phyloP scores from a whole-genome alignment of 306 rosid species.

The Cercis canadensis region DNA sequence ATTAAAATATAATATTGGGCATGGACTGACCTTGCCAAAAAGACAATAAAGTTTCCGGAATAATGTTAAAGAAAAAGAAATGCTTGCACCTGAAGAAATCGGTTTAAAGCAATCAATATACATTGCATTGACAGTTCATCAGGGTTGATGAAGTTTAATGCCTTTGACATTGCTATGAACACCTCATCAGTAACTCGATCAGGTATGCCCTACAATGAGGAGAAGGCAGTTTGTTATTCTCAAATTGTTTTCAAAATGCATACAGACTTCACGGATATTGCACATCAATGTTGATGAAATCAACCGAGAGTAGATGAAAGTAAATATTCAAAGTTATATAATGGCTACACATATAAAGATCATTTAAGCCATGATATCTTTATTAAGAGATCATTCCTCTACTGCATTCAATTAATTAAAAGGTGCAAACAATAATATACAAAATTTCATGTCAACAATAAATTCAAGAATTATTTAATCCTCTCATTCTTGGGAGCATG shows the following conservation, averaged over 20 bases:
- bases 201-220: slow-evolving; percentile 75
- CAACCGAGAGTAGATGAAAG: slow-evolving; percentile 10
- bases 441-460: background rate
- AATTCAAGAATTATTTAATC: background rate
- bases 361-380: slow-evolving; percentile 6
- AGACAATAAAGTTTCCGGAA: background rate
- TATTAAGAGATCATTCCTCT: background rate
- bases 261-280: slow-evolving; percentile 8
- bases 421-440: background rate
- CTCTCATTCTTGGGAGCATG: background rate
- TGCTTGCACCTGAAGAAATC: slow-evolving; percentile 87
- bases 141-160: slow-evolving; percentile 95
- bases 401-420: no score
- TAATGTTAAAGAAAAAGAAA: slow-evolving; percentile 32
- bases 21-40: slow-evolving; percentile 29
- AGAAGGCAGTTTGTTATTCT: slow-evolving; percentile 34
- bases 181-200: slow-evolving; percentile 97
- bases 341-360: slow-evolving; percentile 23
- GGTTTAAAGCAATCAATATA: slow-evolving; percentile 91
- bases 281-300: background rate
- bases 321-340: slow-evolving; percentile 12
- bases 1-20: slow-evolving; percentile 17
- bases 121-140: slow-evolving; percentile 99
- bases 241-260: slow-evolving; percentile 26
- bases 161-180: slow-evolving; percentile 99